Evolutionary conservation across 805 yeast genomes (phyloP).

Genomic region (Pichia paraexigua): DNA sequence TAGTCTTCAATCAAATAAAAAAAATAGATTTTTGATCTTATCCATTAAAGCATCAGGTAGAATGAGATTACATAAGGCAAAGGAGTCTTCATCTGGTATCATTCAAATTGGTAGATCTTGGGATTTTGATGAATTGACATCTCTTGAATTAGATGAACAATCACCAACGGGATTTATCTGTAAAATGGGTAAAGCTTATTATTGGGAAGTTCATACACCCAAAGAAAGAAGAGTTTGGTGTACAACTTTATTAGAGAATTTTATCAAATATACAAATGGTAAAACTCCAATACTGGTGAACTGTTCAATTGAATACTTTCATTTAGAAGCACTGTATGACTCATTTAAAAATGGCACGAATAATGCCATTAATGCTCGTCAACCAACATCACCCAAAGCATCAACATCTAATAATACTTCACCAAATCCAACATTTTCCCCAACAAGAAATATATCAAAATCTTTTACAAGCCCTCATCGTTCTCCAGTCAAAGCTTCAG

Average conservation of each 20-base stretch:
- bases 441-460: not conserved
- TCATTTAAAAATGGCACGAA: not conserved
- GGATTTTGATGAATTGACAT: constrained; percentile 65
- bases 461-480: constrained; percentile 5
- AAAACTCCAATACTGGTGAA: constrained; percentile 42
- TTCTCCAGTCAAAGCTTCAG: constrained; percentile 3
- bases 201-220: constrained; percentile 64
- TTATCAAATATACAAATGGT: constrained; percentile 48
- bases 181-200: constrained; percentile 67
- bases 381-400: not conserved
- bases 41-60: constrained; percentile 57
- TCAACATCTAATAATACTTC: not conserved
- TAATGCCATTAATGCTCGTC: not conserved
- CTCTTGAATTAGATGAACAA: constrained; percentile 45
- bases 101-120: constrained; percentile 92
- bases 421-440: not conserved
- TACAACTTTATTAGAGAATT: constrained; percentile 43
- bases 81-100: constrained; percentile 63
- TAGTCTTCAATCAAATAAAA: constrained; percentile 41
- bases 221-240: constrained; percentile 54
- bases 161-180: constrained; percentile 51
- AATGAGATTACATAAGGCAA: constrained; percentile 75
- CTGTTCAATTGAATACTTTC: constrained; percentile 35
- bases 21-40: constrained; percentile 52
- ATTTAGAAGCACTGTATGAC: constrained; percentile 17